These are phyloP conservation scores for Inga oerstediana DNA, from an alignment of 306 rosid species.

Conservation along the genomic window DNA sequence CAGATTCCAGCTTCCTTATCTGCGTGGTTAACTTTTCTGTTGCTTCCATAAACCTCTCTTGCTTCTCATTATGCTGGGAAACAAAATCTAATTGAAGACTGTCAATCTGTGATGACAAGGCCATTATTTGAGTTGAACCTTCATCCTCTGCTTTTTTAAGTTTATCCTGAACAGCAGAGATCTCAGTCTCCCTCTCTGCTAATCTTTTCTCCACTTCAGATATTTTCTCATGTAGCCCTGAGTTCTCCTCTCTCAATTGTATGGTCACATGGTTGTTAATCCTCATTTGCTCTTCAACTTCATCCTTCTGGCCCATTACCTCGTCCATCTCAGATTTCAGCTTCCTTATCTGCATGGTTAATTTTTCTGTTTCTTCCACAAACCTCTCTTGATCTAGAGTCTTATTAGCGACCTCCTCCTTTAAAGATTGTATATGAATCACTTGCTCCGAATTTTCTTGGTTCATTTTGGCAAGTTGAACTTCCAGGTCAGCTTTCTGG, in stretches of 20 bases:
- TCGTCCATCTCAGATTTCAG: constrained; percentile 50
- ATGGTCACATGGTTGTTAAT: constrained; percentile 39
- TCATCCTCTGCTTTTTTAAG: constrained; percentile 34
- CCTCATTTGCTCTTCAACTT: constrained; percentile 52
- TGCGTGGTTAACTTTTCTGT: constrained; percentile 47
- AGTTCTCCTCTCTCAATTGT: constrained; percentile 49
- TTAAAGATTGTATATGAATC: constrained; percentile 60
- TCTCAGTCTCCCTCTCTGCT: constrained; percentile 42
- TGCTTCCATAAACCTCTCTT: constrained; percentile 51
- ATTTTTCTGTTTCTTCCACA: constrained; percentile 55
- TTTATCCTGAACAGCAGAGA: constrained; percentile 37
- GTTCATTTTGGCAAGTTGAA: constrained; percentile 52
- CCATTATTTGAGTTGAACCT: constrained; percentile 30
- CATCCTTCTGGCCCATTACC: constrained; percentile 40
- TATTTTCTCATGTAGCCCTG: constrained; percentile 36
- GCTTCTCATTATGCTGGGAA: constrained; percentile 58
- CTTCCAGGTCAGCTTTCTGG: constrained; percentile 60
- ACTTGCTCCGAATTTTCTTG: constrained; percentile 49
- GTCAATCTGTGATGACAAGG: constrained; percentile 44
- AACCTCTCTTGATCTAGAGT: constrained; percentile 50
- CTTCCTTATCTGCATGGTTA: constrained; percentile 43
- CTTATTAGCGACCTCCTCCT: constrained; percentile 62
- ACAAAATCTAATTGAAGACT: constrained; percentile 50
- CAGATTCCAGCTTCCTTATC: constrained; percentile 52
- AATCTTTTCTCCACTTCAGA: constrained; percentile 41